Percentiles rank a stretch among this genome's conserved stretches.
Conservation (phyloP, 139 green algal species). For the Chlamydomonas applanata region DNA sequence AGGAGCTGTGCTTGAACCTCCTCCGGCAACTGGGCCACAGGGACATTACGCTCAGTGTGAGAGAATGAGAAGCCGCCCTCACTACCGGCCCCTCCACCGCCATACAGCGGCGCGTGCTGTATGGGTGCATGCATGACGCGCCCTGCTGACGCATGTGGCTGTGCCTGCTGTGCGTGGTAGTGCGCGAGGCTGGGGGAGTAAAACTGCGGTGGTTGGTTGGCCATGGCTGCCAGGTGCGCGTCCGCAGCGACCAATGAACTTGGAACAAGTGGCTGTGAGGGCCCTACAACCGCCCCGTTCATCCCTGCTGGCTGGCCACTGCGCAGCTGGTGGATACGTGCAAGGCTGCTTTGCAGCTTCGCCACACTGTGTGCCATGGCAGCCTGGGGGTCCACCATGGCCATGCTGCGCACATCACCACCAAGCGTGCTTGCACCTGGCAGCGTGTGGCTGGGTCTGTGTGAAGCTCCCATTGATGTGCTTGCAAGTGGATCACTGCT, state of each 20-base stretch:
- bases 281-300: neutral
- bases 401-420: too few species aligned
- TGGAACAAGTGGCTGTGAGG: neutral
- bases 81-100: neutral
- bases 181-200: neutral
- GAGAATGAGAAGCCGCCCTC: constrained; percentile 25
- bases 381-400: too few species aligned
- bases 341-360: too few species aligned
- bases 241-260: neutral
- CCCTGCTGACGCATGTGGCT: neutral
- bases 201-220: neutral
- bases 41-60: constrained; percentile 20
- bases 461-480: too few species aligned
- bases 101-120: constrained; percentile 3
- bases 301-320: too few species aligned
- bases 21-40: constrained; percentile 7
- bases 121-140: neutral
- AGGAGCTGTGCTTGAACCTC: constrained; percentile 8
- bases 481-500: too few species aligned
- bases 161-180: neutral
- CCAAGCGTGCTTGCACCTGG: too few species aligned
- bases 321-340: too few species aligned
- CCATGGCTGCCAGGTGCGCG: neutral
- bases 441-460: too few species aligned
- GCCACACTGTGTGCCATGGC: too few species aligned